Percentiles rank a stretch among this genome's conserved stretches.
Evolutionary conservation across 163 green algal species (phyloP).

Genomic region (Trebouxiophyceae sp.): DNA sequence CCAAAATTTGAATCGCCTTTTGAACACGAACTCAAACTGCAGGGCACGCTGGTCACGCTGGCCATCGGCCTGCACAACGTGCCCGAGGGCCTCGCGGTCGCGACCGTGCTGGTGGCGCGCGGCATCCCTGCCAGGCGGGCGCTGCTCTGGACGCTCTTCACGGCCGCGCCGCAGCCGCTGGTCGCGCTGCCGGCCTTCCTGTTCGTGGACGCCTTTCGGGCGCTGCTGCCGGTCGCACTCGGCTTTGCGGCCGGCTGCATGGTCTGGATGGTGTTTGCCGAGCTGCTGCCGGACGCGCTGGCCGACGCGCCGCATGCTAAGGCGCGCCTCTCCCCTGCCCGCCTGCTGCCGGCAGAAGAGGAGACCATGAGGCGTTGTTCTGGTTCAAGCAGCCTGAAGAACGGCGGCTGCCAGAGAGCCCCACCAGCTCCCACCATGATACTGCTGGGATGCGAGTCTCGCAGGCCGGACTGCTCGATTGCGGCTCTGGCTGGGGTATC

Average conservation of each 20-base stretch:
- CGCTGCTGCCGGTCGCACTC: conserved; percentile 81
- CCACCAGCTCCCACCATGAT: no score
- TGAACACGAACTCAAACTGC: no score
- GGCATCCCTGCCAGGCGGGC: conserved; percentile 28
- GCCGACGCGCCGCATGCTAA: conserved; percentile 39
- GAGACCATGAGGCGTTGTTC: no score
- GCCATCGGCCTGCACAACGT: conserved; percentile 96
- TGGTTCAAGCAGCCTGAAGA: no score
- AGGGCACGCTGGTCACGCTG: conserved; percentile 79
- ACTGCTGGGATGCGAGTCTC: no score
- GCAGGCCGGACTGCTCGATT: no score
- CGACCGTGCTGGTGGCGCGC: conserved; percentile 78
- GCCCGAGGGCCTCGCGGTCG: conserved; percentile 87
- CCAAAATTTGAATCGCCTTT: no score
- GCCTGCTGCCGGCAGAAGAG: no score
- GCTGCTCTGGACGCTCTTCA: conserved; percentile 50
- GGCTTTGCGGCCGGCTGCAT: conserved; percentile 98
- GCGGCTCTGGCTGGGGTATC: no score
- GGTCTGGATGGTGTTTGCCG: conserved; percentile 96
- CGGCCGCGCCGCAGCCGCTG: conserved; percentile 75
- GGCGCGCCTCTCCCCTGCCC: no score
- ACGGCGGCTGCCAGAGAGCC: no score
- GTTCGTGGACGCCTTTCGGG: conserved; percentile 86
- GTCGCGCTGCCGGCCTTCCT: conserved; percentile 87
- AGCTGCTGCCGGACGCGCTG: conserved; percentile 92